A percentile compares a stretch with the other conserved stretches of the same genome.
Conservation (phyloP, 768 basidiomycete genomes). For the Lentinula guzmanii region DNA sequence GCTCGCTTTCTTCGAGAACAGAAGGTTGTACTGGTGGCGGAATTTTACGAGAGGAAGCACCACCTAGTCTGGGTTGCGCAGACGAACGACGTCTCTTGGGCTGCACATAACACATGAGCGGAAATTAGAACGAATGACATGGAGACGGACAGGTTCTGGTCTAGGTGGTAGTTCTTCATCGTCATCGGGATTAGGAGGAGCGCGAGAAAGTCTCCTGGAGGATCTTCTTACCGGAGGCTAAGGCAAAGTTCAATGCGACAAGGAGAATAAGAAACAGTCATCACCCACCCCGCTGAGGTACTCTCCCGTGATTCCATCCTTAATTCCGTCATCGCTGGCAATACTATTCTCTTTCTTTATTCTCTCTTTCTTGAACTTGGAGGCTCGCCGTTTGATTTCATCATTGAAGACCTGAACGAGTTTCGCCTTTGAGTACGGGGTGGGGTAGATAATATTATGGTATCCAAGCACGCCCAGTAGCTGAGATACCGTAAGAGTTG, state of each 20-base stretch:
- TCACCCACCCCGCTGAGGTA: conserved; percentile 46
- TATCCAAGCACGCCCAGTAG: conserved; percentile 71
- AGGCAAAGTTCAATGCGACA: neutral
- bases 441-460: conserved; percentile 71
- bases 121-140: conserved; percentile 4
- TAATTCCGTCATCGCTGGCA: conserved; percentile 80
- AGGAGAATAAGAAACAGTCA: neutral
- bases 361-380: conserved; percentile 57
- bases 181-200: conserved; percentile 40
- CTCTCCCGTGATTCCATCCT: conserved; percentile 76
- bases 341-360: conserved; percentile 60
- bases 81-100: conserved; percentile 79
- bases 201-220: conserved; percentile 60
- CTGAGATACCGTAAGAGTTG: conserved; percentile 72
- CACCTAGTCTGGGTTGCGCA: conserved; percentile 64
- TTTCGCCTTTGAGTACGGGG: conserved; percentile 71
- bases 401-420: conserved; percentile 74
- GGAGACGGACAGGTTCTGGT: conserved; percentile 50
- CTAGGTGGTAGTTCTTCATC: conserved; percentile 31
- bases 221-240: conserved; percentile 38
- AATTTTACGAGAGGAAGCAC: conserved; percentile 29
- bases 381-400: conserved; percentile 57
- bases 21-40: conserved; percentile 32
- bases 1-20: conserved; percentile 70
- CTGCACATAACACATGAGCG: conserved; percentile 19